Base-by-base conservation (phyloP, 108 stramenopile genomes). In the Pseudonitzschia delicatissima region DNA sequence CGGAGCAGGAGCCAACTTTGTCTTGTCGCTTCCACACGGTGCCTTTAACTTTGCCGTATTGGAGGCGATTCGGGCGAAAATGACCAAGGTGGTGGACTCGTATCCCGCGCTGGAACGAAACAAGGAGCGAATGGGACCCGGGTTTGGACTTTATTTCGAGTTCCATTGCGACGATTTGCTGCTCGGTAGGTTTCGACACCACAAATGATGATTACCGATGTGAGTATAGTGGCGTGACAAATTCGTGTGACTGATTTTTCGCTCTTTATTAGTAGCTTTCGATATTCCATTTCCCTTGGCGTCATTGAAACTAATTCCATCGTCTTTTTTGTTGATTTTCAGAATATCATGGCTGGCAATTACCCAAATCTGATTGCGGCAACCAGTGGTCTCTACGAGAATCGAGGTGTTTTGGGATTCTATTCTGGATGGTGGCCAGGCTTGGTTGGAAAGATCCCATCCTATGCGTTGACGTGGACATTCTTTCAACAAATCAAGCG, bases 351-450 rank as follows among this genome's bases (percentile, higher is more conserved):
- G 98, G 95, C 95, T 5, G 98, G 97, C 23, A 90, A 87, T 36
- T 96, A 97, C 77, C 82, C 85, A 0, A 87, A 93, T 79, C 74
- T 97, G 25, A 27, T 67, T 4, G 58, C 31, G 20, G 96, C 96
- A 0, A 66, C 88, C 15, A 60, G 18, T 27, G 80, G 84, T 15
- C 74, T 92, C 12, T 74, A 86, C 48, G 73, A 57, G 58, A 67
- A 81, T 33, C 71, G 76, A 17, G 96, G 97, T 26, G 42, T 96
- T 12, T 51, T 45, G 23, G 98, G 96, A n/a, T 96, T 98, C 58
- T 98, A 98, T 74, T 53, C 81, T 23, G 98, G 96, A 34, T 98
- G 98, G 98, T 94, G 84, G 91, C 96, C 98, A 39, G 96, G 93
- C 11, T 69, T 98, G 60, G 96, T 91, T 31, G 96, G 96, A 20